Evolutionary conservation across 2,329 filamentous ascomycete species (phyloP), one percentile per base, ranked within the genome.

Genomic region (Arthrobotrys entomopaga): DNA sequence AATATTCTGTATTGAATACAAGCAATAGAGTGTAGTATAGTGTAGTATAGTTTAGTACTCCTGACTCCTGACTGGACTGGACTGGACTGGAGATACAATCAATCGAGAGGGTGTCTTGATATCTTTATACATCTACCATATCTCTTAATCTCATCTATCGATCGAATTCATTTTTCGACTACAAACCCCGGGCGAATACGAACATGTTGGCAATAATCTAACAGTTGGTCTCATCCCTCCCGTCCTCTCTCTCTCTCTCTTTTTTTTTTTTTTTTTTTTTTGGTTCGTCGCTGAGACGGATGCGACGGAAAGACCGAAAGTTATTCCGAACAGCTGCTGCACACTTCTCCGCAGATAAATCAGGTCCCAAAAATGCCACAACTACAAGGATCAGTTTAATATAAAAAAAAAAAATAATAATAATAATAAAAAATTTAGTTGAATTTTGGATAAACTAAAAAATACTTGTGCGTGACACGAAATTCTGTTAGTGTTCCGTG

Each of bases 261-360:
- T 52, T 48, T 53, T 46, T 42, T 46, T 29, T 48, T 63, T 26
- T 63, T 54, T 26, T 54, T 46, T 34, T 10, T 13, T n/a, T 2
- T 34, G 6, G 53, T 13, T 16, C 46, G 19, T 48, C 56, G 5
- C 20, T 40, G 7, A 6, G 13, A 40, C 34, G 34, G 53, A 22
- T 59, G 54, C 66, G 29, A 34, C 29, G 66, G 66, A 71, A 71
- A 64, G 59, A 65, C 66, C 66, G 46, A 64, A 42, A 71, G 66
- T 71, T 71, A 59, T 71, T 65, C 66, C 66, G 66, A 48, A 64
- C 66, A 49, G 66, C 66, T 71, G 52, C 40, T 53, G 48, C 29
- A 61, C 8, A 20, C 7, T n/a, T 16, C 34, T 53, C 38, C 24
- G 42, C 38, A 15, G 15, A 43, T 38, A 24, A n/a, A 34, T 34